Percentiles rank a stretch among this genome's conserved stretches.
Conservation (phyloP, 768 basidiomycete species). For the Serendipita sp. region DNA sequence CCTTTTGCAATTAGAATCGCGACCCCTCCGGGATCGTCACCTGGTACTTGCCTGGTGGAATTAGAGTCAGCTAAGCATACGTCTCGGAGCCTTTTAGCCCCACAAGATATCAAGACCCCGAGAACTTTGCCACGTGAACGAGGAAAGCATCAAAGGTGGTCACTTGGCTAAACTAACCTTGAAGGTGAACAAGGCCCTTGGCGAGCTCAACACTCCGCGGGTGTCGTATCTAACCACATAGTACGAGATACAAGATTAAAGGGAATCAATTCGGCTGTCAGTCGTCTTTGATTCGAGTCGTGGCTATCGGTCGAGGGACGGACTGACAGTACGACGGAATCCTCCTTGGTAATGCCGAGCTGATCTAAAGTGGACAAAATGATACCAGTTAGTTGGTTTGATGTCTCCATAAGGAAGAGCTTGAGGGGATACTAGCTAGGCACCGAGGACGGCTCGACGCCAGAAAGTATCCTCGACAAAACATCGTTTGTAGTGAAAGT, state of each 20-base stretch:
- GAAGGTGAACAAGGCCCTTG: constrained; percentile 90
- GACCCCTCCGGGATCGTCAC: background rate
- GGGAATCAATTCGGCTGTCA: background rate
- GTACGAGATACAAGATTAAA: background rate
- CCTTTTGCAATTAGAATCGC: background rate
- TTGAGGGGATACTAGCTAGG: background rate
- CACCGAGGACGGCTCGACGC: background rate
- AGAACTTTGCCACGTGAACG: too few species aligned
- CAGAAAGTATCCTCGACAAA: background rate
- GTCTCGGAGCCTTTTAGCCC: too few species aligned
- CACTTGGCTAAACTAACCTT: constrained; percentile 22
- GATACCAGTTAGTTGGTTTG: background rate
- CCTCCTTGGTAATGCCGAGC: constrained; percentile 53
- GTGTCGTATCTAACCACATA: constrained; percentile 56
- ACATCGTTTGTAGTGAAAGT: background rate
- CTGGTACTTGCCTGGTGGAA: too few species aligned
- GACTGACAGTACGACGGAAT: constrained; percentile 70
- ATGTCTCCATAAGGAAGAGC: too few species aligned
- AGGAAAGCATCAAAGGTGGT: too few species aligned
- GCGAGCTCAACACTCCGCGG: constrained; percentile 80
- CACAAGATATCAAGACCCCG: background rate
- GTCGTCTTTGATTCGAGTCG: background rate
- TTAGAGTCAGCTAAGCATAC: too few species aligned
- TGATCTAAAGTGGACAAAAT: constrained; percentile 28
- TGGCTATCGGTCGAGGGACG: background rate